Percentiles rank a stretch among this genome's conserved stretches.
Evolutionary conservation across 345 rosid species (phyloP).

Genomic region (Lenwebbia sp.): DNA sequence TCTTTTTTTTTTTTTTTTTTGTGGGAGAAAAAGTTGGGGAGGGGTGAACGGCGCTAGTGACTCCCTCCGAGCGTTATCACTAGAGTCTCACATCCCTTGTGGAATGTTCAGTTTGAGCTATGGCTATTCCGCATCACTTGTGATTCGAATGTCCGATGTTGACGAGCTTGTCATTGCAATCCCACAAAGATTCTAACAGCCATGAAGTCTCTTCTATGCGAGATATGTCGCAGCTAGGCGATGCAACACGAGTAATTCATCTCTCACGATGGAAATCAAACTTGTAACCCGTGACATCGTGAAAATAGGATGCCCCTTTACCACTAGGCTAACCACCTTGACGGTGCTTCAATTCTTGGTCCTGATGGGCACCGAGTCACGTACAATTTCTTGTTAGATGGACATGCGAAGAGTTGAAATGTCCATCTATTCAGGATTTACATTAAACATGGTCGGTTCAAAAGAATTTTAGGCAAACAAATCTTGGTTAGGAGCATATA

Average conservation of each 20-base stretch:
- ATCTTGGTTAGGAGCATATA: too few species aligned
- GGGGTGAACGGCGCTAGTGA: neutral
- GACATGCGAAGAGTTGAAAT: neutral
- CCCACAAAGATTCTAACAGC: neutral
- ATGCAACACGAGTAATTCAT: too few species aligned
- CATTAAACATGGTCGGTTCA: neutral
- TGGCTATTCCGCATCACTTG: neutral
- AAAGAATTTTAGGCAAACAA: too few species aligned
- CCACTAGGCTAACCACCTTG: neutral
- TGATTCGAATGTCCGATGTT: neutral
- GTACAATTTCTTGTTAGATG: too few species aligned
- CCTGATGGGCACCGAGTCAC: neutral
- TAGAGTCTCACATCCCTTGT: too few species aligned
- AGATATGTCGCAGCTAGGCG: too few species aligned
- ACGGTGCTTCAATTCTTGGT: neutral
- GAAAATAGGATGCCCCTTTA: neutral
- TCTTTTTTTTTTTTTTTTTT: neutral
- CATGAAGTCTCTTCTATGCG: accelerated
- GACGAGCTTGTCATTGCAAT: neutral
- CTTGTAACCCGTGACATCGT: neutral
- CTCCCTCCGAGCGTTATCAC: neutral
- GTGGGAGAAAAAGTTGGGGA: neutral
- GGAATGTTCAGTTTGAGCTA: neutral
- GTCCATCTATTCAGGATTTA: neutral
- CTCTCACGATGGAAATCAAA: neutral